Conservation (phyloP, 176 grass and related monocot species). For the Oryza longistaminata region DNA sequence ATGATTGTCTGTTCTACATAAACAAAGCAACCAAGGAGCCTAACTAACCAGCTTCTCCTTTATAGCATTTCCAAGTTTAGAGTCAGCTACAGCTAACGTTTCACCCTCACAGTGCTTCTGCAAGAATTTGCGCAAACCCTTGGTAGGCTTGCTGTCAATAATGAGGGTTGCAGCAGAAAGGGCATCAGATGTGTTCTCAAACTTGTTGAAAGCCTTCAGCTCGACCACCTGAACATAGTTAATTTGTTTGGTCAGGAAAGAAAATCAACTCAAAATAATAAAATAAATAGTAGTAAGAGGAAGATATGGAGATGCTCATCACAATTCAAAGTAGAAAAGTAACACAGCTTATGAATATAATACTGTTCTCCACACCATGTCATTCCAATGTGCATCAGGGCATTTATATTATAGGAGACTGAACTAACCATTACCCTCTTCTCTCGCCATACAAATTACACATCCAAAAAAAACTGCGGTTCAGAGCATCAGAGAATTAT, state of each 20-base stretch:
- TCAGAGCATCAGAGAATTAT: too few relatives aligned
- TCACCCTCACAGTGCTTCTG: constrained; percentile 79
- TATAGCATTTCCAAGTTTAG: constrained; percentile 85
- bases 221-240: constrained; percentile 67
- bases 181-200: constrained; percentile 92
- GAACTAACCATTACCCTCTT: too few relatives aligned
- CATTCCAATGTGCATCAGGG: not conserved
- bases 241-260: not conserved
- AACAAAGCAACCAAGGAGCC: not conserved
- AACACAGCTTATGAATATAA: not conserved
- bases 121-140: constrained; percentile 70
- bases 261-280: not conserved
- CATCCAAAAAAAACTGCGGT: too few relatives aligned
- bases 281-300: not conserved
- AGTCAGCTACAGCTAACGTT: constrained; percentile 78
- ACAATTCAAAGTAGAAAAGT: not conserved
- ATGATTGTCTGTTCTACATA: not conserved
- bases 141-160: constrained; percentile 77
- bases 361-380: not conserved
- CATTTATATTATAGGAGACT: too few relatives aligned
- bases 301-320: not conserved
- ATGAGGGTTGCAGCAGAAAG: constrained; percentile 64
- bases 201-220: constrained; percentile 94
- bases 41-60: constrained; percentile 83
- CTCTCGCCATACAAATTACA: too few relatives aligned